Percentiles rank a stretch among this genome's conserved stretches.
phyloP scores from a whole-genome alignment of 495 filamentous ascomycete species.

The Penicillium coprophilum region DNA sequence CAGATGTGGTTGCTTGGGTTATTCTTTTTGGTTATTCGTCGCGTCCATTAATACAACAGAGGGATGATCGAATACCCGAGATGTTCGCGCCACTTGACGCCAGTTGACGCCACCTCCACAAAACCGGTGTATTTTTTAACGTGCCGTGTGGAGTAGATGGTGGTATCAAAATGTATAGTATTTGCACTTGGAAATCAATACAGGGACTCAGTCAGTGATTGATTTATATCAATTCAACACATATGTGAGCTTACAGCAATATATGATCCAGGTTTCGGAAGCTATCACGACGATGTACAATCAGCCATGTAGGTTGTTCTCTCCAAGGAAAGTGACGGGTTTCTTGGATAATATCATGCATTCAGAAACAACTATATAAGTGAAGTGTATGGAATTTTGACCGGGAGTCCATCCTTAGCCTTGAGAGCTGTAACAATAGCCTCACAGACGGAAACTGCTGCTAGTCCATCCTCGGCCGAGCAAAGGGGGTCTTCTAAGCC shows the following conservation, averaged over 20 bases:
- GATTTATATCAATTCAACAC: no score
- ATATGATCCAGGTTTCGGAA: no score
- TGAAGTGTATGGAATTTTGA: not conserved
- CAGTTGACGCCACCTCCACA: constrained; percentile 12
- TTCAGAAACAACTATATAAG: not conserved
- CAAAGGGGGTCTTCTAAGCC: constrained; percentile 3
- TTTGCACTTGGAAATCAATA: no score
- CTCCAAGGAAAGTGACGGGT: no score
- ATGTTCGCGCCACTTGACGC: not conserved
- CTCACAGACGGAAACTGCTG: constrained; percentile 12
- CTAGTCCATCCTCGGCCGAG: constrained; percentile 16
- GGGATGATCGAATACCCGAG: constrained; percentile 22
- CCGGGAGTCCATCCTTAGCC: constrained; percentile 8
- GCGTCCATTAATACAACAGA: not conserved
- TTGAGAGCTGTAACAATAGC: constrained; percentile 10
- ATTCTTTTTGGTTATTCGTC: not conserved
- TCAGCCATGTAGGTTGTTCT: no score
- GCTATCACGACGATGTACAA: no score
- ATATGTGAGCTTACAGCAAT: no score
- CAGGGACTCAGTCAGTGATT: no score
- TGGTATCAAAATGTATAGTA: no score
- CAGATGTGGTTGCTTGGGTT: not conserved
- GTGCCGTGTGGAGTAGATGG: not conserved
- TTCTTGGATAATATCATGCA: not conserved
- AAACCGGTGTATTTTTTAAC: constrained; percentile 13